Evolutionary conservation across 192 early-diverging fungal species (phyloP), one percentile per base, ranked within the genome.

Genomic region (Rhizoclosmatium globosum): DNA sequence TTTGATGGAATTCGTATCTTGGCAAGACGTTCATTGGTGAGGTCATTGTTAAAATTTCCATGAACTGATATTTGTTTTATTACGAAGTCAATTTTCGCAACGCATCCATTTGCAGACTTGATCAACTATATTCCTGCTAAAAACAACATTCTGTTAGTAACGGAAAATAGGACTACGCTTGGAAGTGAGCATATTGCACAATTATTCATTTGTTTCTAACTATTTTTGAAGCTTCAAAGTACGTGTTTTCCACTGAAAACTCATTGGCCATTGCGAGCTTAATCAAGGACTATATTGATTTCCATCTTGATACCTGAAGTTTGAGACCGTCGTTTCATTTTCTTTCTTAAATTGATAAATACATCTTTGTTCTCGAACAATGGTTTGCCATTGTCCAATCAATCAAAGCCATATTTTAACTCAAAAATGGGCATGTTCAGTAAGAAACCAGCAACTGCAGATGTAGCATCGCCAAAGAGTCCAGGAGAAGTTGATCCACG

Each of bases 251-350:
- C 2, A 87, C 86, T 38, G 67, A 75, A 39, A 71, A 85, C 67
- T 82, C 84, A 53, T 42, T 62, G 17, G 75, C 83, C 21, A 79
- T 87, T 47, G 86, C 82, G 17, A 71, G 59, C 0, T 68, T 87
- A n/a, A 87, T 87, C 47, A 71, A 74, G 21, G 86, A 87, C 46
- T 87, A 87, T 76, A 81, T 84, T 47, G 80, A 84, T 53, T 67
- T 80, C 50, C 70, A 71, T 53, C 48, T 79, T 21, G 64, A 67
- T 53, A 13, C 47, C 15, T 76, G 64, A 76, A 13, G 4, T 1
- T 74, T 56, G 6, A 7, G 6, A 64, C 61, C 11, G 6, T 19
- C 61, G 11, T 68, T 68, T 47, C 46, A 68, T 43, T 68, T 68
- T 17, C 11, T 68, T 7, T 6, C 43, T 43, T 68, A 46, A 62